Base-by-base conservation (phyloP, 1,284 basidiomycete species). In the Thecaphora thlaspeos region DNA sequence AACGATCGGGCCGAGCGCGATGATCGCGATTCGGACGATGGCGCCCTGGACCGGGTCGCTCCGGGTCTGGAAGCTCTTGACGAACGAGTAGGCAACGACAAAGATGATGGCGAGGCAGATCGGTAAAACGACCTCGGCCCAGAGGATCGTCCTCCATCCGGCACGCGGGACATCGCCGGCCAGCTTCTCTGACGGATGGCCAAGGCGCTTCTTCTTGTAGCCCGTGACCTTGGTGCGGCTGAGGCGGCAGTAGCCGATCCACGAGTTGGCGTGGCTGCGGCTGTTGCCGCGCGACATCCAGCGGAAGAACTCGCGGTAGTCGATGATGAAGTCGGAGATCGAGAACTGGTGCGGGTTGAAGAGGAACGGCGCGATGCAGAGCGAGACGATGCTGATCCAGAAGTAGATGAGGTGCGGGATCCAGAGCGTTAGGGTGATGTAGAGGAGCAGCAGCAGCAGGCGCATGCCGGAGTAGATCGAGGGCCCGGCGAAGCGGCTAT, bases 1-100 rank as follows among this genome's bases (percentile, higher is more conserved):
- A 4, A 94, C 91, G 70, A 98, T 88, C 1, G 94, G 95, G 7
- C 94, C 94, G 18, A 98, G 81, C 11, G 94, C 85, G 68, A 98
- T 88, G 73, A 98, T 86, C 24, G 90, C 90, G 59, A 98, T 91
- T 43, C 94, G 90, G 53, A 96, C 85, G 61, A 98, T 83, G 63
- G 88, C 90, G 51, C 89, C 84, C 64, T 80, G 69, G 5, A 72
- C 67, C 44, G 71, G 71, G 56, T 72, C 70, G 48, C 63, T 61
- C 24, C 40, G 49, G 45, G 62, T 48, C 52, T 67, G 70, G 69
- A 77, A 75, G 53, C 63, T 68, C 70, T 77, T 77, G 70, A 76
- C 74, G 46, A 76, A 77, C 53, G 71, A 68, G 59, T 77, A 77
- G 19, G 72, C 73, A n/a, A 77, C 66, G 28, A 70, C 63, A 45